Conservation (phyloP, 2,329 filamentous ascomycete species). For the Blastomyces parvus region DNA sequence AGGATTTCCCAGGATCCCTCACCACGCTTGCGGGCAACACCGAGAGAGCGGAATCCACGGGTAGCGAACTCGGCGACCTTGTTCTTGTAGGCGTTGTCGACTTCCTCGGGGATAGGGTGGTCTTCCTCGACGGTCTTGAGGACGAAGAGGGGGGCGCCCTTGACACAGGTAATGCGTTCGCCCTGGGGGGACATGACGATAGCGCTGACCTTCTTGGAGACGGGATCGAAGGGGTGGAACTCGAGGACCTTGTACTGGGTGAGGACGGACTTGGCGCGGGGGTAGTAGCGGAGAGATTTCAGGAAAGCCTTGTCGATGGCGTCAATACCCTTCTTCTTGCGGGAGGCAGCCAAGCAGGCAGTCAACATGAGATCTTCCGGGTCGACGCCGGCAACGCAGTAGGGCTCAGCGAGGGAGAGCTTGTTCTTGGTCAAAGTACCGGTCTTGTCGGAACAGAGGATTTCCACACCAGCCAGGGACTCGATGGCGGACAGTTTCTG, state of each 20-base stretch:
- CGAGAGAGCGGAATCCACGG: slow-evolving; percentile 87
- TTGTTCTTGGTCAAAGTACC: slow-evolving; percentile 93
- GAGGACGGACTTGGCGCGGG: slow-evolving; percentile 68
- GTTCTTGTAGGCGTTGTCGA: slow-evolving; percentile 81
- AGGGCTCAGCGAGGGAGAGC: slow-evolving; percentile 76
- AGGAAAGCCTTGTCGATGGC: slow-evolving; percentile 93
- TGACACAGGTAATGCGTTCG: slow-evolving; percentile 78
- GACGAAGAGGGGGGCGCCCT: slow-evolving; percentile 81
- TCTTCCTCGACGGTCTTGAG: slow-evolving; percentile 81
- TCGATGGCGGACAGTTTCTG: slow-evolving; percentile 89
- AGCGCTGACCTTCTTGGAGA: slow-evolving; percentile 85
- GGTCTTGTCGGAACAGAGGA: slow-evolving; percentile 91
- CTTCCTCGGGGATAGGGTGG: slow-evolving; percentile 63
- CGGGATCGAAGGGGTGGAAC: slow-evolving; percentile 82
- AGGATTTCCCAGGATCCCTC: slow-evolving; percentile 80
- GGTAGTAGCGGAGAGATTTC: slow-evolving; percentile 73
- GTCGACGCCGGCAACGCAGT: slow-evolving; percentile 70
- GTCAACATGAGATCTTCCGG: slow-evolving; percentile 85
- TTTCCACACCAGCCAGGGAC: slow-evolving; percentile 84
- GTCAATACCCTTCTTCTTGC: slow-evolving; percentile 93
- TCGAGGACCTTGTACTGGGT: slow-evolving; percentile 76
- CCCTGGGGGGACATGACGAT: slow-evolving; percentile 74
- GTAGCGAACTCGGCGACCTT: slow-evolving; percentile 85
- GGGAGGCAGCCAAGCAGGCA: slow-evolving; percentile 78
- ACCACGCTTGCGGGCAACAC: slow-evolving; percentile 82